Base-by-base conservation (phyloP, 2,329 filamentous ascomycete species). In the Blastomyces emzantsi region DNA sequence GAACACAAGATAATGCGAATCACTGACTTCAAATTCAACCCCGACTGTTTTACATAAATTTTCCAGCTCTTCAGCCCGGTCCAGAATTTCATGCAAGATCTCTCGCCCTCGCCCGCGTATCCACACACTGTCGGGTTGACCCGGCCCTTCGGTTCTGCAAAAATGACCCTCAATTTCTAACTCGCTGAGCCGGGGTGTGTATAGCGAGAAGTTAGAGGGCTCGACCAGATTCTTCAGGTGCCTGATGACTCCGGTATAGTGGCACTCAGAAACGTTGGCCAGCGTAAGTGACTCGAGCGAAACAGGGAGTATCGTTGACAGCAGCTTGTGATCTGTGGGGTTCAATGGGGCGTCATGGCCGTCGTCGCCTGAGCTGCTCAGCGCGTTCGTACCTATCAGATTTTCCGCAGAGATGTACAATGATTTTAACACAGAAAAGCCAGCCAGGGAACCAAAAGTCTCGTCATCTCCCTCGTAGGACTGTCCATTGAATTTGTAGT, bases 321-420 rank as follows among this genome's bases (percentile, higher is more conserved):
- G n/a, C n/a, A 3, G 55, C 11, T 25, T 7, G 13, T 9, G 2
- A 57, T 7, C n/a, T 57, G 33, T 3, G 9, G 11, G 3, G 19
- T 36, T 33, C 28, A 36, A 33, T 39, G 9, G 9, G 36, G 36
- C 36, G 36, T 39, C 36, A 3, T 22, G 9, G 9, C n/a, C 6
- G 43, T 13, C 13, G 19, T 59, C 22, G 15, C 43, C 39, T 59
- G 30, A 4, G n/a, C 33, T n/a, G 25, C 2, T 7, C 15, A 30
- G 43, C 22, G 87, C 87, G 11, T 88, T 90, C 73, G 79, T 83
- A 2, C 82, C 85, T 25, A 61, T 15, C 19, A 61, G 47, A n/a
- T 28, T 52, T 6, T 8, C 1, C 19, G 28, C n/a, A 1, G 17
- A 8, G 19, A 61, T 61, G 25, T 25, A n/a, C n/a, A 61, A 11